phyloP scores from a whole-genome alignment of 2,329 filamentous ascomycete species.

The Arachnomyces sp. region DNA sequence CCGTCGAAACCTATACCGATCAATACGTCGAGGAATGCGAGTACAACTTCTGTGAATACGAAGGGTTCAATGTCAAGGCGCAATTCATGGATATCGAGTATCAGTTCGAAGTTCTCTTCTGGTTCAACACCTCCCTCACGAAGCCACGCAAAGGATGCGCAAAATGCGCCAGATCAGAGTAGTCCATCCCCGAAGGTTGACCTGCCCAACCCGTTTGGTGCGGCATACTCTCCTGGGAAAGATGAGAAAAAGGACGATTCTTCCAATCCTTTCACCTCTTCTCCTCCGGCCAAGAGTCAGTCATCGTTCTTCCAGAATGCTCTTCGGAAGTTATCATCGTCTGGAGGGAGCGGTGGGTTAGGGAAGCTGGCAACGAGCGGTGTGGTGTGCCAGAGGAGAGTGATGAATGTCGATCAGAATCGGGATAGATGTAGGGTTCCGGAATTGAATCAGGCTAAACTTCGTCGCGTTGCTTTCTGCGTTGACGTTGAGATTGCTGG shows the following conservation, averaged over 20 bases:
- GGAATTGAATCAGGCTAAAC: slow-evolving; percentile 70
- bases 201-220: slow-evolving; percentile 37
- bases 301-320: slow-evolving; percentile 72
- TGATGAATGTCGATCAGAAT: slow-evolving; percentile 76
- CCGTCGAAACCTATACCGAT: slow-evolving; percentile 7
- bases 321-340: slow-evolving; percentile 71
- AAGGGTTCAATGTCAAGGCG: slow-evolving; percentile 42
- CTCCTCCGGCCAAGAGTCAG: slow-evolving; percentile 60
- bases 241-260: slow-evolving; percentile 35
- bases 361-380: slow-evolving; percentile 51
- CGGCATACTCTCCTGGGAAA: slow-evolving; percentile 32
- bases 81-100: slow-evolving; percentile 85
- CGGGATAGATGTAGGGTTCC: slow-evolving; percentile 70
- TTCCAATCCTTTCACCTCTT: slow-evolving; percentile 41
- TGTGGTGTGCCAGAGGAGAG: slow-evolving; percentile 64
- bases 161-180: slow-evolving; percentile 22
- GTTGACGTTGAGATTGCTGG: slow-evolving; percentile 96
- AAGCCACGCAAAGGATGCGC: slow-evolving; percentile 23
- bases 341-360: slow-evolving; percentile 39
- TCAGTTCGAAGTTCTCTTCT: slow-evolving; percentile 85
- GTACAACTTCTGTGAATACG: slow-evolving; percentile 7
- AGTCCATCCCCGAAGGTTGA: slow-evolving; percentile 29
- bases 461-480: slow-evolving; percentile 85
- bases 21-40: neutral
- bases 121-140: slow-evolving; percentile 34